These are phyloP conservation scores for Eucalyptus viminalis DNA, from an alignment of 345 rosid species.

Conservation along the genomic window DNA sequence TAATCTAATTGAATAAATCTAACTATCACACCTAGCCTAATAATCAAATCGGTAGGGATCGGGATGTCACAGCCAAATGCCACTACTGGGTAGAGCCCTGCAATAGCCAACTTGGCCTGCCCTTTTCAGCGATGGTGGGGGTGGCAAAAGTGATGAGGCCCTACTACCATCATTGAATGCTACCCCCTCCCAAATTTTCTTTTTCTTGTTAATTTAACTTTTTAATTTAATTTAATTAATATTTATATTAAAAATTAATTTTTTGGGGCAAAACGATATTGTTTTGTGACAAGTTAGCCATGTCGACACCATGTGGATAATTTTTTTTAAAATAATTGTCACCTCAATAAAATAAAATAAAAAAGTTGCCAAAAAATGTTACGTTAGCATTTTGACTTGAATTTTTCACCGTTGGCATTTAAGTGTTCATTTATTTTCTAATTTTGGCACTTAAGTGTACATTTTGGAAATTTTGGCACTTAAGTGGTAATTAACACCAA, in stretches of 20 bases:
- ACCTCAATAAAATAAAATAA: accelerated
- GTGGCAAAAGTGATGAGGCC: no score
- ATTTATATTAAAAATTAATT: no score
- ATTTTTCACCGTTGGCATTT: accelerated
- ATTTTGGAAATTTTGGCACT: accelerated
- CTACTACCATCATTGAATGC: no score
- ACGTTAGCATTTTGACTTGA: accelerated
- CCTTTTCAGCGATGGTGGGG: accelerated
- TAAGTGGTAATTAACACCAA: accelerated
- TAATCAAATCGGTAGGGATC: not conserved
- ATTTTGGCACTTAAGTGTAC: accelerated
- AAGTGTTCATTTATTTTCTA: accelerated
- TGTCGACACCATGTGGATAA: accelerated
- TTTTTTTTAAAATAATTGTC: accelerated
- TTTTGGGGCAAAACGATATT: no score
- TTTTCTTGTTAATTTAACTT: accelerated
- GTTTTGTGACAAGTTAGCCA: no score
- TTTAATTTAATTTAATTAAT: no score
- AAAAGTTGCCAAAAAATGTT: accelerated
- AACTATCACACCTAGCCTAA: not conserved
- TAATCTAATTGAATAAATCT: not conserved
- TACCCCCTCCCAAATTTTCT: accelerated
- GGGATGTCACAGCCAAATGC: not conserved
- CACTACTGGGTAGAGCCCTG: accelerated
- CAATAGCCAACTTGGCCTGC: no score